Evolutionary conservation across 73 alveolate genomes (phyloP), one percentile per base, ranked within the genome.

Genomic region (Paramecium caudatum): DNA sequence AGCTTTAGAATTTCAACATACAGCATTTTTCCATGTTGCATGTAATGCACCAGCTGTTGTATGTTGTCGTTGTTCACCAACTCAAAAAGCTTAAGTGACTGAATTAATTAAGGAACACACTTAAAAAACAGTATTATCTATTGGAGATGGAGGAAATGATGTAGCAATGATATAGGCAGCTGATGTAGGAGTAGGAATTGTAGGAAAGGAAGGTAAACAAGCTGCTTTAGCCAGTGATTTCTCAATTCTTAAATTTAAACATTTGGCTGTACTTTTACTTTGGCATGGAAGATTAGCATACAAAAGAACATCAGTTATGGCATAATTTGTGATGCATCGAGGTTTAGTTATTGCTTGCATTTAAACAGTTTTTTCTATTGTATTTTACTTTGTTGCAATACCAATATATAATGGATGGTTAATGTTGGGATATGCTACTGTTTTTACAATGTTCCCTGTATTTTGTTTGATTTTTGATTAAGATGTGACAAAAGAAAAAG

Each of bases 111-210:
- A 94, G 93, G 90, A 95, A 46, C 95, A 93, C 81, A 95, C 99
- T 27, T 92, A 95, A 23, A 91, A 94, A 61, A 88, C 98, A 90
- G 93, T 95, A 15, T 96, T 98, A 4, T 96, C 97, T 7, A 97
- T 98, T 33, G 99, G 99, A 6, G 99, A 98, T 94, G 99, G 99
- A 46, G 99, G 99, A 9, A 98, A 98, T 62, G 99, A 98, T 91
- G 99, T 98, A 4, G 99, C 99, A 15, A 98, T 98, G 99, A 98
- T 98, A 15, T 93, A 94, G 82, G 98, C 98, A 68, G 99, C 99
- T 2, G 98, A 98, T 91, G 97, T 98, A 13, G 99, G 99, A 13
- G 96, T 97, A 39, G 99, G 99, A 9, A 96, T 97, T 63, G 98
- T 96, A 15, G 99, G 99, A 43, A 97, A 97, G 91, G 99, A 97